These are phyloP conservation scores for Cercospora canescens DNA, from an alignment of 2,329 filamentous ascomycete genomes.

Conservation along the genomic window DNA sequence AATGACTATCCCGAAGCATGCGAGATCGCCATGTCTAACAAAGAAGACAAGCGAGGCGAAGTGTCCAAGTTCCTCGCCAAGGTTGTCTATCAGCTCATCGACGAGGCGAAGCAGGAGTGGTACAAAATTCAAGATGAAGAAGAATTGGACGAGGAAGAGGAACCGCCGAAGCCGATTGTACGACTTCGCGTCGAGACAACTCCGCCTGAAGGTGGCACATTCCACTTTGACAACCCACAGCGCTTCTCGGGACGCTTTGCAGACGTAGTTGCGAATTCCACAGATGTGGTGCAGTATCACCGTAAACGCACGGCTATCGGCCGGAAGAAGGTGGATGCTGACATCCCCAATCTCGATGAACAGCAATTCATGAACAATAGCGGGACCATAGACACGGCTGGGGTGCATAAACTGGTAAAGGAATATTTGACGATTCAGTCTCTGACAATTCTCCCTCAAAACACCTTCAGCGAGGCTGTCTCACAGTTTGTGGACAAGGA, in stretches of 20 bases:
- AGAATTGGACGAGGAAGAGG: conserved; percentile 55
- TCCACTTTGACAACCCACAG: conserved; percentile 92
- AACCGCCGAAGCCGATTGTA: conserved; percentile 77
- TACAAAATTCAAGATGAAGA: conserved; percentile 62
- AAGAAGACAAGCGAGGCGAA: conserved; percentile 55
- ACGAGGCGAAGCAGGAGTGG: conserved; percentile 81
- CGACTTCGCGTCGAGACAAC: conserved; percentile 89
- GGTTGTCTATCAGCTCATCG: conserved; percentile 83
- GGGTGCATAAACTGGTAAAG: conserved; percentile 83
- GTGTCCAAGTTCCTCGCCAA: conserved; percentile 74
- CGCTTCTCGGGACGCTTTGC: conserved; percentile 92
- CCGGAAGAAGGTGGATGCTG: conserved; percentile 50
- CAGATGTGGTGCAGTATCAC: conserved; percentile 91
- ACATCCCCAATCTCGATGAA: conserved; percentile 64
- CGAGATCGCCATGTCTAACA: conserved; percentile 77
- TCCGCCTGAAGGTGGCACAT: conserved; percentile 78
- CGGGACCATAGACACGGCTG: conserved; percentile 65
- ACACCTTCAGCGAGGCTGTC: conserved; percentile 89
- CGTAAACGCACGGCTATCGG: conserved; percentile 71
- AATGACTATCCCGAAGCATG: conserved; percentile 74
- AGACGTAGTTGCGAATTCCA: conserved; percentile 87
- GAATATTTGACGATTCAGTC: conserved; percentile 87
- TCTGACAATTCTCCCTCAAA: conserved; percentile 88
- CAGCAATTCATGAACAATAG: conserved; percentile 54
- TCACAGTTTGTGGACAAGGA: conserved; percentile 92